Conservation (phyloP, 2,329 filamentous ascomycete species). For the Chrysosporium queenslandicum region DNA sequence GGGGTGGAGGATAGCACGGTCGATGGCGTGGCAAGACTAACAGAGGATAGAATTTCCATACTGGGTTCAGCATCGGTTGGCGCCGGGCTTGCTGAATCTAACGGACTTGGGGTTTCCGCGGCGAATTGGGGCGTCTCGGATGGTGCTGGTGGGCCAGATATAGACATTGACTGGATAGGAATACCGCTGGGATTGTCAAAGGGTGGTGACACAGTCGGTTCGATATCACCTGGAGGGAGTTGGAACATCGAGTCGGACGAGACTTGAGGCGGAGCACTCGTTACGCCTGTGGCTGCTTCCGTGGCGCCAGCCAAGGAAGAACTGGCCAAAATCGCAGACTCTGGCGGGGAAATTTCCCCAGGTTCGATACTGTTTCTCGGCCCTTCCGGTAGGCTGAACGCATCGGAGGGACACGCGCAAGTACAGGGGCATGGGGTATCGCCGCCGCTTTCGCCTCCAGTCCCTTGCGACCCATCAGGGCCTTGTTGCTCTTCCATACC, state of each 20-base stretch:
- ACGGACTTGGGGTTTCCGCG: not conserved
- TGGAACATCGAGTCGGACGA: not conserved
- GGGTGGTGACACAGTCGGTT: not conserved
- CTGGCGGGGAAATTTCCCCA: not conserved
- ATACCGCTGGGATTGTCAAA: not conserved
- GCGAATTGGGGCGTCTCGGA: not conserved
- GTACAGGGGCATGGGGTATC: conserved; percentile 1
- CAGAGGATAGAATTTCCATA: not conserved
- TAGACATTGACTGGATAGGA: not conserved
- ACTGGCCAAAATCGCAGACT: not conserved
- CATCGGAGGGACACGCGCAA: conserved; percentile 5
- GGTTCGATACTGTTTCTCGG: not conserved
- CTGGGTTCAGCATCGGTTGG: not conserved
- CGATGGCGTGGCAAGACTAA: not conserved
- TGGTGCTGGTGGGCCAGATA: not conserved
- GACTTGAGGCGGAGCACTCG: not conserved
- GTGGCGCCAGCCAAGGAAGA: not conserved
- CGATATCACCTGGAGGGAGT: not conserved
- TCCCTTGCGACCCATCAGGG: not conserved
- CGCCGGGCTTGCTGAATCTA: not conserved
- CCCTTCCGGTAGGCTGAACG: not conserved
- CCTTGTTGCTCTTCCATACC: not conserved
- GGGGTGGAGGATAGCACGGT: not conserved
- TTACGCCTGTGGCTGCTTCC: not conserved
- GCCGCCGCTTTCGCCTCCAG: not conserved